A percentile compares a stretch with the other conserved stretches of the same genome.
phyloP scores from a whole-genome alignment of 441 rosid genomes.

The Rhodomyrtus psidioides region DNA sequence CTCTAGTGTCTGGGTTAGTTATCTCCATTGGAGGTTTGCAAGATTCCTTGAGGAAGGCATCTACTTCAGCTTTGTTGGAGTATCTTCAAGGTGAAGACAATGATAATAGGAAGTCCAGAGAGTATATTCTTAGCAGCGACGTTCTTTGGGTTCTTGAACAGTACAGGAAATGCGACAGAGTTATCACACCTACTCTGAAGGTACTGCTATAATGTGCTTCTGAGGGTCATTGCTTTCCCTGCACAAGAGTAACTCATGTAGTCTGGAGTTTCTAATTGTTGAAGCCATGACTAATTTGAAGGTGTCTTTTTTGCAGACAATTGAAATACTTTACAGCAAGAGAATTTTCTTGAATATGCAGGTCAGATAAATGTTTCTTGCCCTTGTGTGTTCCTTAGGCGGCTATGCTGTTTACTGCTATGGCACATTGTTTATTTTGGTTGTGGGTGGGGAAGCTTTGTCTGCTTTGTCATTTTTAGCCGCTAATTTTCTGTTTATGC shows the following conservation, averaged over 20 bases:
- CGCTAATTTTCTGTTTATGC: background rate
- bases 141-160: slow-evolving; percentile 76
- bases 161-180: slow-evolving; percentile 72
- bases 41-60: slow-evolving; percentile 72
- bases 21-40: slow-evolving; percentile 90
- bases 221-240: background rate
- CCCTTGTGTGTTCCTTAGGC: background rate
- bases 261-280: background rate
- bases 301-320: slow-evolving; percentile 41
- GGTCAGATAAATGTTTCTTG: slow-evolving; percentile 36
- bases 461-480: background rate
- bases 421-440: background rate
- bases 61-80: slow-evolving; percentile 66
- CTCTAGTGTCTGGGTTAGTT: slow-evolving; percentile 76
- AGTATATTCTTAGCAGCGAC: slow-evolving; percentile 45
- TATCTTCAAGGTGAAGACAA: slow-evolving; percentile 50
- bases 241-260: background rate
- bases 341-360: slow-evolving; percentile 59
- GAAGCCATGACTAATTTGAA: background rate
- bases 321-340: slow-evolving; percentile 65
- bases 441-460: background rate
- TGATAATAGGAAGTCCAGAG: slow-evolving; percentile 36
- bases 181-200: slow-evolving; percentile 84
- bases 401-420: background rate
- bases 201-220: slow-evolving; percentile 21